Evolutionary conservation across 441 rosid species (phyloP).

Genomic region (Bruguiera hainesii): DNA sequence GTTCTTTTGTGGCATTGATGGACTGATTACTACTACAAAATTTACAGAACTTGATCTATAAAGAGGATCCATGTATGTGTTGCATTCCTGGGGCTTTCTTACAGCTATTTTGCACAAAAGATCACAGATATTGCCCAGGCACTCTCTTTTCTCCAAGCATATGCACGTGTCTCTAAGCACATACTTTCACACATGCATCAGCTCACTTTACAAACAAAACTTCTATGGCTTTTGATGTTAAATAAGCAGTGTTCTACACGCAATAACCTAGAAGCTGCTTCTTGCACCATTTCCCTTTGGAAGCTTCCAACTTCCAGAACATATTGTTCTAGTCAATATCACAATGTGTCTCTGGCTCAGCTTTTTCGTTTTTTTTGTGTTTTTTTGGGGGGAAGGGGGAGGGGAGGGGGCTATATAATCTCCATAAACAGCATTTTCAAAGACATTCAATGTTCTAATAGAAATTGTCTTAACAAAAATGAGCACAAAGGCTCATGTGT

Average conservation of each 20-base stretch:
- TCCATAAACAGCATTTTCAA: neutral
- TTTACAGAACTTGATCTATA: too few relatives aligned
- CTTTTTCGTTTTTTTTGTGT: too few relatives aligned
- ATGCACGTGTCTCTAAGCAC: neutral
- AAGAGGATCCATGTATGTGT: neutral
- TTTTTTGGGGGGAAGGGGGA: too few relatives aligned
- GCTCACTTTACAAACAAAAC: neutral
- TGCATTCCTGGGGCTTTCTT: too few relatives aligned
- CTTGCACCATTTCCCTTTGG: slow-evolving; percentile 6
- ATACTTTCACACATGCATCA: neutral
- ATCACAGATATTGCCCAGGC: neutral
- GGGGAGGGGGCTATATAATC: neutral
- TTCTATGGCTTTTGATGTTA: too few relatives aligned
- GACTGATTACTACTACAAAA: too few relatives aligned
- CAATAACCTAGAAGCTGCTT: slow-evolving; percentile 4
- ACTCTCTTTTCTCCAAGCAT: neutral
- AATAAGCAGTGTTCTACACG: too few relatives aligned
- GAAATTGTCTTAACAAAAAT: neutral
- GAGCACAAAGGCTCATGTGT: neutral
- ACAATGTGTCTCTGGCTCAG: too few relatives aligned
- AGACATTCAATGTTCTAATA: neutral
- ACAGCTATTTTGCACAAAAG: neutral
- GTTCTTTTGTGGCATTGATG: too few relatives aligned
- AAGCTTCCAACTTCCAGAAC: neutral
- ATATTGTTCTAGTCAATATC: too few relatives aligned